These are phyloP conservation scores for Guyanaporus albipodus DNA, from an alignment of 768 basidiomycete species.

Conservation along the genomic window DNA sequence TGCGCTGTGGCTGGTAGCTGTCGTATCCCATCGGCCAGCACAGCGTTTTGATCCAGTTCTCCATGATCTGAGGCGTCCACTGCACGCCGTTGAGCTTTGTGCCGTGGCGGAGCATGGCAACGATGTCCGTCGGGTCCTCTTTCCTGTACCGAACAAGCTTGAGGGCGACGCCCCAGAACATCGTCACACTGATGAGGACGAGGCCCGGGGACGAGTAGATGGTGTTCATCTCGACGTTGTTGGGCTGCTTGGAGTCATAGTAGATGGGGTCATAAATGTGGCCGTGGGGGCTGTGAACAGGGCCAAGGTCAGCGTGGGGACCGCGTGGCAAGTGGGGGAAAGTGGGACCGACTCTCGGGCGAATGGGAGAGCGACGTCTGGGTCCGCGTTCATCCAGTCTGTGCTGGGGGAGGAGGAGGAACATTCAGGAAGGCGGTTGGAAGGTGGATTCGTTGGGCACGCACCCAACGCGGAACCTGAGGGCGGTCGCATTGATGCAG, in stretches of 20 bases:
- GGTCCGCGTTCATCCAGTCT: constrained; percentile 79
- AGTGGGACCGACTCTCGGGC: constrained; percentile 48
- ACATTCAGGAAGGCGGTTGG: not conserved
- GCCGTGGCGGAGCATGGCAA: constrained; percentile 62
- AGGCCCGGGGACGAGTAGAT: constrained; percentile 57
- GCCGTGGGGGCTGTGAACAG: constrained; percentile 17
- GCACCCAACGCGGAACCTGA: constrained; percentile 44
- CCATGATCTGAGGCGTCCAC: constrained; percentile 54
- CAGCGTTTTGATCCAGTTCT: constrained; percentile 51
- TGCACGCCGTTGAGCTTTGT: constrained; percentile 45
- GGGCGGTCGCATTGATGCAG: constrained; percentile 56
- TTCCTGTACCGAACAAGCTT: constrained; percentile 66
- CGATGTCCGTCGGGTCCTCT: constrained; percentile 62
- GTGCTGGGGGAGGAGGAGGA: constrained; percentile 15
- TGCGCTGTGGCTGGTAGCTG: constrained; percentile 41
- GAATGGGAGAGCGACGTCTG: constrained; percentile 68
- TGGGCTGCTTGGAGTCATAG: constrained; percentile 44
- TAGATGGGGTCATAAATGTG: constrained; percentile 58
- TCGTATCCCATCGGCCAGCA: constrained; percentile 66
- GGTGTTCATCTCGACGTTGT: constrained; percentile 52
- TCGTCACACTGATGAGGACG: constrained; percentile 55
- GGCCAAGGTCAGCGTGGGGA: constrained; percentile 4
- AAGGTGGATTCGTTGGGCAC: not conserved
- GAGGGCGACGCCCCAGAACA: constrained; percentile 69
- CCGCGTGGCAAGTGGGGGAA: not conserved